Conservation (phyloP, 148 eudicot genomes). For the Euryodendron excelsum region DNA sequence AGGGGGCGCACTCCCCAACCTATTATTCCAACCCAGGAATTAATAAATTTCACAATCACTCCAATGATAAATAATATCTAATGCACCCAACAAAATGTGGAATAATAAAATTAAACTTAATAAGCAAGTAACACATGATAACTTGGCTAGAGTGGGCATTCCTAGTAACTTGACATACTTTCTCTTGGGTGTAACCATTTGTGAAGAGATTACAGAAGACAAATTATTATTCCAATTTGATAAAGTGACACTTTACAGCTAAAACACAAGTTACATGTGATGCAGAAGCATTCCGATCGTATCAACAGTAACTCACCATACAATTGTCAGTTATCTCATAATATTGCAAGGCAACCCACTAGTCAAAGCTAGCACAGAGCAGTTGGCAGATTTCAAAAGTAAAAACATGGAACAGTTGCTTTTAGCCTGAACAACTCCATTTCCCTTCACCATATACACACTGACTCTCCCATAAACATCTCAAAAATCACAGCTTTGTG, state of each 20-base stretch:
- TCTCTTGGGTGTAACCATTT: not conserved
- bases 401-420: not conserved
- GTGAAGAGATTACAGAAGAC: not conserved
- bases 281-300: not conserved
- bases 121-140: not conserved
- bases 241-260: not conserved
- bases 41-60: not conserved
- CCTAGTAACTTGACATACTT: not conserved
- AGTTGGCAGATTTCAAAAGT: not conserved
- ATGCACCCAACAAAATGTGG: no score
- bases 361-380: not conserved
- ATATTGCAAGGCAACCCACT: not conserved
- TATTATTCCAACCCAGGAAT: no score
- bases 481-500: not conserved
- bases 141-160: no score
- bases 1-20: no score
- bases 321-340: not conserved
- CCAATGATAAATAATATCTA: not conserved
- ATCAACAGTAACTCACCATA: not conserved
- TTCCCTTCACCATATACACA: not conserved
- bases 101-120: no score
- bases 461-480: not conserved
- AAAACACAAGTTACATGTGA: not conserved
- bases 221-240: not conserved
- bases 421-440: not conserved